Evolutionary conservation across 495 filamentous ascomycete species (phyloP).

Genomic region (Penicillium simplicissimum): DNA sequence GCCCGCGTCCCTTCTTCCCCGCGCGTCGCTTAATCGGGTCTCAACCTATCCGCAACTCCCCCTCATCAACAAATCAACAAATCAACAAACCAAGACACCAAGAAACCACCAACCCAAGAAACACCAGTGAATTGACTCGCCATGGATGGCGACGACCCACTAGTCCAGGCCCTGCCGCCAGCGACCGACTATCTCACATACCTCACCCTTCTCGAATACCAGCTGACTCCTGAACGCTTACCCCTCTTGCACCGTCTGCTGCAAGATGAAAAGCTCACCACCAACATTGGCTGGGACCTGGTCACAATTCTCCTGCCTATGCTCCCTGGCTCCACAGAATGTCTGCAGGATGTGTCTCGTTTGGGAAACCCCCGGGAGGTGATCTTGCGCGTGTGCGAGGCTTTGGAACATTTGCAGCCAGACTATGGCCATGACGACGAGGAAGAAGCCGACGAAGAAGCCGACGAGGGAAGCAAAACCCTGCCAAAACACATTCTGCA

Average conservation of each 20-base stretch:
- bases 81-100: conserved; percentile 9
- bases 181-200: conserved; percentile 84
- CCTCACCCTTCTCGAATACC: conserved; percentile 82
- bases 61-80: conserved; percentile 4
- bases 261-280: conserved; percentile 79
- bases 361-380: conserved; percentile 93
- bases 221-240: conserved; percentile 74
- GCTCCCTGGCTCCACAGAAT: conserved; percentile 68
- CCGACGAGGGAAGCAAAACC: conserved; percentile 9
- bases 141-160: conserved; percentile 36
- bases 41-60: conserved; percentile 1
- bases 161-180: conserved; percentile 61
- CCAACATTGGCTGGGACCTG: conserved; percentile 95
- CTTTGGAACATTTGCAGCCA: conserved; percentile 58
- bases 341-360: conserved; percentile 75
- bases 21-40: not conserved
- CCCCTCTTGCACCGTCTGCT: conserved; percentile 75
- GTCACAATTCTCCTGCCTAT: conserved; percentile 80
- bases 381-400: conserved; percentile 82
- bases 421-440: conserved; percentile 55
- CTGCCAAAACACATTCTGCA: conserved; percentile 45
- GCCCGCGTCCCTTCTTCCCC: conserved; percentile 1
- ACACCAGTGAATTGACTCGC: not conserved
- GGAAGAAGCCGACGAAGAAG: conserved; percentile 45
- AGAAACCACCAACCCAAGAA: conserved; percentile 11